phyloP scores from a whole-genome alignment of 805 yeast genomes.

The Cyberlindnera misumaiensis region DNA sequence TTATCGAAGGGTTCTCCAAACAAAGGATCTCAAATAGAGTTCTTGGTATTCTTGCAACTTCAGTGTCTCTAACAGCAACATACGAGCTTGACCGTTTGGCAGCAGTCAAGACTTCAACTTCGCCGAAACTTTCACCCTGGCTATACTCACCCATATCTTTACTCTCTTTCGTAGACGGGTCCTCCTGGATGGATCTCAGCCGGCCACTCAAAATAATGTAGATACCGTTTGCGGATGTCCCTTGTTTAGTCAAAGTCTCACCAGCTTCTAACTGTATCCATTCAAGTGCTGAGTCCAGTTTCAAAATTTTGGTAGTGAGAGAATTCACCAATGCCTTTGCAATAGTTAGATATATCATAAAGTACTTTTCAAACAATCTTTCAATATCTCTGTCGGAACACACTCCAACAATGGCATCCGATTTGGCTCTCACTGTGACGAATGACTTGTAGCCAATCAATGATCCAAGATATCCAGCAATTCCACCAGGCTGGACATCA shows the following conservation, averaged over 20 bases:
- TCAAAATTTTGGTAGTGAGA: slow-evolving; percentile 58
- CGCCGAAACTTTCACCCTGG: slow-evolving; percentile 93
- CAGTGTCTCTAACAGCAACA: slow-evolving; percentile 89
- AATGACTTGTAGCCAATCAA: slow-evolving; percentile 74
- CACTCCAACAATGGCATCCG: slow-evolving; percentile 63
- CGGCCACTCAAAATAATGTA: slow-evolving; percentile 88
- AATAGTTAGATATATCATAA: slow-evolving; percentile 66
- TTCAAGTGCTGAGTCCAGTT: slow-evolving; percentile 86
- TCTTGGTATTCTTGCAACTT: slow-evolving; percentile 88
- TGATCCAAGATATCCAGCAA: slow-evolving; percentile 84
- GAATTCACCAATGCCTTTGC: slow-evolving; percentile 68
- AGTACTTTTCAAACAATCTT: slow-evolving; percentile 64
- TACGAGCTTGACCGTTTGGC: slow-evolving; percentile 60
- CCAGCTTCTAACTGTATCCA: slow-evolving; percentile 95
- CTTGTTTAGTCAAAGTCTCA: slow-evolving; percentile 68
- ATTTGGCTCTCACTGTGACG: slow-evolving; percentile 57
- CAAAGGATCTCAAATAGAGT: slow-evolving; percentile 81
- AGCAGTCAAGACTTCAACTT: slow-evolving; percentile 86
- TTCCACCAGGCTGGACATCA: slow-evolving; percentile 65
- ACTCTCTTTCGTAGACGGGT: slow-evolving; percentile 21
- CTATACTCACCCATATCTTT: slow-evolving; percentile 69
- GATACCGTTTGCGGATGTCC: slow-evolving; percentile 84
- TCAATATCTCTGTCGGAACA: slow-evolving; percentile 59
- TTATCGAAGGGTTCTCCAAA: slow-evolving; percentile 77
- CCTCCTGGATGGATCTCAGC: slow-evolving; percentile 46